These are phyloP conservation scores for Mollisiaceae sp. DNA, from an alignment of 2,329 filamentous ascomycete genomes.

Conservation along the genomic window DNA sequence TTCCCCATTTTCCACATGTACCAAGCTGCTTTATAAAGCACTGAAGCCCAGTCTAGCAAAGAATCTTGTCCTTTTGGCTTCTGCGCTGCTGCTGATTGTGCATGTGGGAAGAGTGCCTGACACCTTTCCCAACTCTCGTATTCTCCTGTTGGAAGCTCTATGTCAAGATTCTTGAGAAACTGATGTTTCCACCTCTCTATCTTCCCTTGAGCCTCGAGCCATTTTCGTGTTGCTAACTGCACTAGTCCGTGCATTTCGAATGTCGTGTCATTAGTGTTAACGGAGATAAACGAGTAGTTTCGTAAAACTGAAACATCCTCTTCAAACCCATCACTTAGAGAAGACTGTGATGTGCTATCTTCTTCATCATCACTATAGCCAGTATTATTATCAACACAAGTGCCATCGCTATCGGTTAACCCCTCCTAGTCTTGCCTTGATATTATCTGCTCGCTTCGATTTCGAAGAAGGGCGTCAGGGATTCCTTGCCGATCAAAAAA, in stretches of 20 bases:
- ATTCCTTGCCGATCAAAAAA: constrained; percentile 41
- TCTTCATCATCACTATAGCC: constrained; percentile 35
- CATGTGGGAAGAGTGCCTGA: not conserved
- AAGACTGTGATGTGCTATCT: constrained; percentile 28
- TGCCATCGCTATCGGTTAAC: not conserved
- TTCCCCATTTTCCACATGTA: constrained; percentile 29
- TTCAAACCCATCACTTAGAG: constrained; percentile 35
- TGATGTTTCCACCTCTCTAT: constrained; percentile 40
- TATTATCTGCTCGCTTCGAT: constrained; percentile 21
- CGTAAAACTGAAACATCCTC: constrained; percentile 44
- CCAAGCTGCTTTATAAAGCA: constrained; percentile 33
- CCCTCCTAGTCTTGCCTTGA: not conserved
- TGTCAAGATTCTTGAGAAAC: constrained; percentile 40
- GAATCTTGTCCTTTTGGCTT: constrained; percentile 24
- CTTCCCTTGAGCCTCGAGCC: constrained; percentile 31
- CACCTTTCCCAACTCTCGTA: constrained; percentile 34
- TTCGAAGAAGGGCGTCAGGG: constrained; percentile 42
- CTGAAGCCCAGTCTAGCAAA: constrained; percentile 28
- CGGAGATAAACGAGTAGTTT: constrained; percentile 45
- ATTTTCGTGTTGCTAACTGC: constrained; percentile 22
- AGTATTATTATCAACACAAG: constrained; percentile 12
- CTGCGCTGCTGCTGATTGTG: constrained; percentile 19
- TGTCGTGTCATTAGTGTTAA: constrained; percentile 16
- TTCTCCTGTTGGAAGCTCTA: constrained; percentile 31
- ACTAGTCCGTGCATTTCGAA: constrained; percentile 27